These are phyloP conservation scores for Ogataea degrootiae DNA, from an alignment of 805 yeast species.

Conservation along the genomic window DNA sequence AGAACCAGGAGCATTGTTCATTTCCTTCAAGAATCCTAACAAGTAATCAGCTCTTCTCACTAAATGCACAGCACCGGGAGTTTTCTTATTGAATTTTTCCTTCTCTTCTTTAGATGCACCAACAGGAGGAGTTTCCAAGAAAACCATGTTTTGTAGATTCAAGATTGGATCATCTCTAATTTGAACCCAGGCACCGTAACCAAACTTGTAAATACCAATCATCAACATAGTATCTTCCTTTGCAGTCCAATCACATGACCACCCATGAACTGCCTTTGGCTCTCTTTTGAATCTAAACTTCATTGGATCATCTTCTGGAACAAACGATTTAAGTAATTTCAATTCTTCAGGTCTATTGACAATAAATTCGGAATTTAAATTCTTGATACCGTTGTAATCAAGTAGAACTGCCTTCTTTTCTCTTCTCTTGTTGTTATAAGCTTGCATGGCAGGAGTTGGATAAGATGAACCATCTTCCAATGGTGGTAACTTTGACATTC, in stretches of 20 bases:
- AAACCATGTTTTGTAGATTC: slow-evolving; percentile 80
- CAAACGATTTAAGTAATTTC: slow-evolving; percentile 52
- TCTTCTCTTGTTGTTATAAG: slow-evolving; percentile 50
- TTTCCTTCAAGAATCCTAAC: slow-evolving; percentile 60
- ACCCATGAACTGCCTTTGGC: slow-evolving; percentile 81
- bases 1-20: slow-evolving; percentile 2
- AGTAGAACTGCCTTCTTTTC: slow-evolving; percentile 89
- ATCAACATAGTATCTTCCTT: slow-evolving; percentile 83
- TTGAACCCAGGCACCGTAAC: slow-evolving; percentile 92
- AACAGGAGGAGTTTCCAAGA: slow-evolving; percentile 43
- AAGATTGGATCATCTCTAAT: slow-evolving; percentile 94
- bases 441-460: slow-evolving; percentile 33
- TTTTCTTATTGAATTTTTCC: slow-evolving; percentile 47
- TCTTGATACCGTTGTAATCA: slow-evolving; percentile 82
- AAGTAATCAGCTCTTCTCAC: slow-evolving; percentile 89
- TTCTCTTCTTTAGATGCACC: slow-evolving; percentile 34
- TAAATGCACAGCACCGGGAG: slow-evolving; percentile 89
- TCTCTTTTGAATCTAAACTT: slow-evolving; percentile 54
- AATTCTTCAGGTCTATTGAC: slow-evolving; percentile 82
- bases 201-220: slow-evolving; percentile 86
- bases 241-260: slow-evolving; percentile 85
- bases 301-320: slow-evolving; percentile 52
- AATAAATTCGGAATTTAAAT: slow-evolving; percentile 85
- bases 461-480: slow-evolving; percentile 23
- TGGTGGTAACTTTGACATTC: slow-evolving; percentile 27